Conservation (phyloP, 495 filamentous ascomycete genomes). For the Oidiodendron maius region DNA sequence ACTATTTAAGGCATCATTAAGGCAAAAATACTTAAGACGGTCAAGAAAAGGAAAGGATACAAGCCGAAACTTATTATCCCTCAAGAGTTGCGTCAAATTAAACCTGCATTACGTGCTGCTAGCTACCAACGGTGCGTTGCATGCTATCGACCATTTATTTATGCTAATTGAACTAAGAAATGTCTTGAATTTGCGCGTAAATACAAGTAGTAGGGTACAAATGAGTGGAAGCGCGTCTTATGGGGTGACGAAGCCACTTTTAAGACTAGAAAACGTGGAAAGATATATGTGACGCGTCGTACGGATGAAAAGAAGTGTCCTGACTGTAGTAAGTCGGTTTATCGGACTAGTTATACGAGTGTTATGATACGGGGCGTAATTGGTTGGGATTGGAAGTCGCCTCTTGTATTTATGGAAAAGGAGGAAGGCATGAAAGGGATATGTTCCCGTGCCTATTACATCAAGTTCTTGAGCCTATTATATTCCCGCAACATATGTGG, state of each 20-base stretch:
- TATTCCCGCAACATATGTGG: too few relatives aligned
- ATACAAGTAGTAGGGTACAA: not conserved
- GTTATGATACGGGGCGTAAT: slow-evolving; percentile 11
- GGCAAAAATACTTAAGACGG: not conserved
- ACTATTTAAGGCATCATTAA: not conserved
- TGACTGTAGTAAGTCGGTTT: slow-evolving; percentile 8
- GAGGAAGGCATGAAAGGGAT: slow-evolving; percentile 1
- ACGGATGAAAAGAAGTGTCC: slow-evolving; percentile 4
- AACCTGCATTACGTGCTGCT: not conserved
- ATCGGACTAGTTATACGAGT: slow-evolving; percentile 1
- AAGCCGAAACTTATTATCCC: not conserved
- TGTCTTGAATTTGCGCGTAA: not conserved
- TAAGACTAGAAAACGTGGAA: slow-evolving; percentile 6
- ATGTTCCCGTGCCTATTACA: not conserved
- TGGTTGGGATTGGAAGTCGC: slow-evolving; percentile 12
- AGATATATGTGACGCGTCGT: slow-evolving; percentile 3
- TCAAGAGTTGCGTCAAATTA: not conserved
- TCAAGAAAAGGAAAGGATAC: not conserved
- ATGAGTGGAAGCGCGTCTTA: not conserved
- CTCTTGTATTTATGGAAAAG: slow-evolving; percentile 7
- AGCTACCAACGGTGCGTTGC: not conserved
- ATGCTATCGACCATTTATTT: not conserved
- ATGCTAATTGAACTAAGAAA: not conserved
- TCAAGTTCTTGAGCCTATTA: not conserved
- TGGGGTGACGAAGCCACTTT: not conserved